Base-by-base conservation (phyloP, 371 early-diverging fungal genomes). In the Sporodiniella umbellata region DNA sequence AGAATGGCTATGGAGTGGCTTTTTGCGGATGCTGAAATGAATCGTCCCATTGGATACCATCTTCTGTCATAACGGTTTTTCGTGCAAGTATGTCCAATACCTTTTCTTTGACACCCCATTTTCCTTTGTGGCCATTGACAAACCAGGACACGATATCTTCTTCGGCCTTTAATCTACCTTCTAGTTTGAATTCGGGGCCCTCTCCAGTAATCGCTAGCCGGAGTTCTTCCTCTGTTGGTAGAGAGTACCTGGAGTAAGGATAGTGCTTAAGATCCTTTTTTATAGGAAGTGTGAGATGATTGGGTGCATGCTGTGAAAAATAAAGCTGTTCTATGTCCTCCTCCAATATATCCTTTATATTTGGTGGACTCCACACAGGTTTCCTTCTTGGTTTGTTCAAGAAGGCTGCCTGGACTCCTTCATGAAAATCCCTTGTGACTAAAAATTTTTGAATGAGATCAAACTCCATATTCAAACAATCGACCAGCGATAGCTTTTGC, bases 391-490 rank as follows among this genome's bases (percentile, higher is more conserved):
- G 54, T 38, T 54, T 60, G 39, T 42, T 57, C 24, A 45, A 18
- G 15, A 68, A 60, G 74, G 81, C 6, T 59, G 84, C 39, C 50
- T 61, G 75, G 72, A 68, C 45, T n/a, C 64, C 65, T 61, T 64
- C 58, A 56, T 62, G 54, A 37, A 67, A 70, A 42, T 63, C 63
- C 31, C 59, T 62, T 24, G 62, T 69, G 3, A 85, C 84, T 75
- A 92, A 60, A 56, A 90, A 88, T 54, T 85, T 84, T 52, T 85
- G 85, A 8, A 79, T 89, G 21, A 95, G 68, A 26, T 81, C 78
- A 56, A 87, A 90, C 67, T 96, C 98, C 86, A 92, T 85, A 37
- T 78, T 62, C 54, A 96, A 81, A 59, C 93, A 92, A 48, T 84
- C 76, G 10, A 84, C 81, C 61, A 98, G 80, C 17, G 79, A 70